Base-by-base conservation (phyloP, 1,284 basidiomycete genomes). In the Golubevia sp. region DNA sequence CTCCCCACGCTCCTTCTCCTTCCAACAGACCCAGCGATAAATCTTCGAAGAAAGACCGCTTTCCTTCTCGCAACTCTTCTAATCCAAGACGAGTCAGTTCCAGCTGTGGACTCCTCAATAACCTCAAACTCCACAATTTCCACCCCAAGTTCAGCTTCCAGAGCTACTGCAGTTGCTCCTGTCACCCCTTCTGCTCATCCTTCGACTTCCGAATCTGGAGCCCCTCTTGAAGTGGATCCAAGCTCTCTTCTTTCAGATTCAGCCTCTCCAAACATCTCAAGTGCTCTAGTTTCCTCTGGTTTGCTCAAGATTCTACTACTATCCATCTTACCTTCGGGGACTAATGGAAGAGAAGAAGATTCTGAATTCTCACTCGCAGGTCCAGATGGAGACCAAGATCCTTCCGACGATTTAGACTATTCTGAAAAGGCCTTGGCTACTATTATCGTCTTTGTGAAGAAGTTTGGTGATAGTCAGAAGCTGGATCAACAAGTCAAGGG, bases 41-140 rank as follows among this genome's bases (percentile, higher is more conserved):
- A 86, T 20, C 88, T 97, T 54, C 88, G 93, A 18, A 87, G 93
- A 60, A 98, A 97, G 85, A 87, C 90, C 0, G 89, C 90, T 0
- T 98, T 97, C 85, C 87, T 98, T 20, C 86, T 97, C 59, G 90
- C 89, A 70, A 87, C 90, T 0, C 88, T 97, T 55, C 87, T 96
- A 58, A 86, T 89, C 2, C 92, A 92, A 13, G 76, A 81, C 38
- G 11, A 55, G 7, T 21, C 51, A 49, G 49, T 66, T 4, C 49
- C 65, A 13, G 30, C 58, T 57, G 62, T 63, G 56, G 8, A 65
- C 4, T 30, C 59, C 72, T 86, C 24, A 84, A 89, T 77, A 87
- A 49, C 70, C 21, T 34, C 59, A 20, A 66, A 58, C 25, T 49
- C 65, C 38, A 64, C 38, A 49, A 61, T 13, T 59, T 67, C 61